These are phyloP conservation scores for Fraxinus paxiana DNA, from an alignment of 305 asterid species.

Conservation along the genomic window DNA sequence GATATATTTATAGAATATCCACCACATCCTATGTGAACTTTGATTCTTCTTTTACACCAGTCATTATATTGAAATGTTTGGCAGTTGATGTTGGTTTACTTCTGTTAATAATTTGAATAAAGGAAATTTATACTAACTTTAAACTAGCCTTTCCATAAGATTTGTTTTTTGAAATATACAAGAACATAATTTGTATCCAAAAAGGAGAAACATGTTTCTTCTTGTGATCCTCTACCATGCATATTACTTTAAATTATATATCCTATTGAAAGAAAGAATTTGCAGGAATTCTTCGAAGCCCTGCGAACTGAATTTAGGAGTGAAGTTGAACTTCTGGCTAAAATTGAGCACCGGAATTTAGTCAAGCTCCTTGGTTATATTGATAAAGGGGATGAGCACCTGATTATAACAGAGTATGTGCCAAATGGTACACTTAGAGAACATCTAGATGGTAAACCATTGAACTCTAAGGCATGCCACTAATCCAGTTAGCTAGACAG, in stretches of 20 bases:
- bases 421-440: constrained; percentile 96
- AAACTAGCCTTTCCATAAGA: not conserved
- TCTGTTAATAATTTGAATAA: not conserved
- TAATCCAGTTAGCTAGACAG: not conserved
- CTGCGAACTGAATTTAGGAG: constrained; percentile 70
- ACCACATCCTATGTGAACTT: not conserved
- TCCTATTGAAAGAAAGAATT: constrained; percentile 7
- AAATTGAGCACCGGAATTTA: constrained; percentile 89
- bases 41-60: not conserved
- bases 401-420: constrained; percentile 84
- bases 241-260: not conserved
- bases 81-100: not conserved
- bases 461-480: constrained; percentile 16
- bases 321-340: constrained; percentile 90
- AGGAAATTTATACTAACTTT: not conserved
- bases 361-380: constrained; percentile 93
- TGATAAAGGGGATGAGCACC: constrained; percentile 77
- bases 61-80: not conserved
- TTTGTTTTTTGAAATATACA: not conserved
- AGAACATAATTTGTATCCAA: not conserved
- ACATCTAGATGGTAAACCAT: constrained; percentile 78
- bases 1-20: not conserved
- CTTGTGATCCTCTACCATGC: not conserved
- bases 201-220: not conserved
- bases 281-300: constrained; percentile 62